Base-by-base conservation (phyloP, 164 flowering plant species). In the Taxillus chinensis region DNA sequence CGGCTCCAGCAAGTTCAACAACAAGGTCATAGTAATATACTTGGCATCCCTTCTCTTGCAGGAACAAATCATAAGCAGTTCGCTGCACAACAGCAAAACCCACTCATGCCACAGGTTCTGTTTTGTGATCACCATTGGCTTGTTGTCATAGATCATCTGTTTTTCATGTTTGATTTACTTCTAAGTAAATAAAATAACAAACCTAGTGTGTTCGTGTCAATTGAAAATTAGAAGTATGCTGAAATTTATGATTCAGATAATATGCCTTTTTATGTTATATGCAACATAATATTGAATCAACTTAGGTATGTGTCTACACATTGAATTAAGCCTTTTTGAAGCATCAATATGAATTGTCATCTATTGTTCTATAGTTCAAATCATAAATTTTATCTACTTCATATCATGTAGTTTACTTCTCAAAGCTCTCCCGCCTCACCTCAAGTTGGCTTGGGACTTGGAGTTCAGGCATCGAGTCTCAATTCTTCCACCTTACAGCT, bases 1-100 rank as follows among this genome's bases (percentile, higher is more conserved):
- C 76, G 86, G 62, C 70, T 82, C 48, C 95, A 95, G 77, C 90
- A 87, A 68, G 85, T 93, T 38, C 92, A 90, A 75, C 96, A 84
- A 66, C 89, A 83, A 70, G 78, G 83, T 66, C 92, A 80, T 60
- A 76, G 76, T 63, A 85, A 64, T 61, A 73, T 86, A 71, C 86
- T 83, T 55, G 80, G 85, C 51, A 81, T 83, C 75, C 79, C 87
- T 62, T 54, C 82, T 61, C 79, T 92, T 63, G 58, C 74, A 64
- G 90, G 86, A 55, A 85, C 83, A 69, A 88, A 75, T 73, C 80
- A 71, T 59, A 83, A 83, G 76, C 96, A 80, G 70, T 86, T 80
- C 69, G 74, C 92, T 53, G 58, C 84, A 5, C 90, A 81, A 70
- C 98, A 81, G 65, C 98, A 80, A 69, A 86, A 67, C 70, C 79